A percentile compares a stretch with the other conserved stretches of the same genome.
Evolutionary conservation across 1,284 basidiomycete species (phyloP).

Genomic region (Polyporus tsugae): DNA sequence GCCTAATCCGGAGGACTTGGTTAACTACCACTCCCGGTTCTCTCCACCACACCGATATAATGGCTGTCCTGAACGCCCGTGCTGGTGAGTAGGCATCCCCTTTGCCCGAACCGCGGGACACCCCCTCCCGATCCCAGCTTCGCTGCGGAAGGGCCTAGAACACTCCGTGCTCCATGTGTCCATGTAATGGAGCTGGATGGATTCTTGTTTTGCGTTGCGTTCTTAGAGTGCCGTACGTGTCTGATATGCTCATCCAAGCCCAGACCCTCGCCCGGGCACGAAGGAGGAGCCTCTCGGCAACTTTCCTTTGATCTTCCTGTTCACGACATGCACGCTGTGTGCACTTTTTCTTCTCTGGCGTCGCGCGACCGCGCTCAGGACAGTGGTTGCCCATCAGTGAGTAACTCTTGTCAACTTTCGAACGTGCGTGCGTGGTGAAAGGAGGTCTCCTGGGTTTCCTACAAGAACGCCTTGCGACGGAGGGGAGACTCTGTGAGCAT

Average conservation of each 20-base stretch:
- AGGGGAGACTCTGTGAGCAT: neutral
- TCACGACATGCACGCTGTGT: constrained; percentile 68
- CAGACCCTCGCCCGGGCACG: constrained; percentile 67
- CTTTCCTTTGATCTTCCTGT: constrained; percentile 60
- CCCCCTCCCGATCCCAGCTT: neutral
- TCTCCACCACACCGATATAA: neutral
- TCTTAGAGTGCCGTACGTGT: neutral
- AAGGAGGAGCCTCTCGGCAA: constrained; percentile 74
- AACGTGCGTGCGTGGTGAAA: neutral
- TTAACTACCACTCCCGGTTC: neutral
- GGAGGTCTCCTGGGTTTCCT: neutral
- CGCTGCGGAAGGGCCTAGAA: neutral
- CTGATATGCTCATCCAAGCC: constrained; percentile 34
- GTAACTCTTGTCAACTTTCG: constrained; percentile 33
- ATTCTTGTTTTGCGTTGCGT: neutral
- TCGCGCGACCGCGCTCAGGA: constrained; percentile 61
- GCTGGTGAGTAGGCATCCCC: constrained; percentile 1
- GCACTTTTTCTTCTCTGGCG: constrained; percentile 73
- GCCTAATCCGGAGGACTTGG: neutral
- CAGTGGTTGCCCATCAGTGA: constrained; percentile 72
- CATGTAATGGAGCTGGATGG: neutral
- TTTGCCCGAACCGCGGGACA: neutral
- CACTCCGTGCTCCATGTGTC: neutral
- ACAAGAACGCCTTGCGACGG: neutral
- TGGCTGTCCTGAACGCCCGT: constrained; percentile 3